Evolutionary conservation across 306 rosid species (phyloP).

Genomic region (Betula pendula): DNA sequence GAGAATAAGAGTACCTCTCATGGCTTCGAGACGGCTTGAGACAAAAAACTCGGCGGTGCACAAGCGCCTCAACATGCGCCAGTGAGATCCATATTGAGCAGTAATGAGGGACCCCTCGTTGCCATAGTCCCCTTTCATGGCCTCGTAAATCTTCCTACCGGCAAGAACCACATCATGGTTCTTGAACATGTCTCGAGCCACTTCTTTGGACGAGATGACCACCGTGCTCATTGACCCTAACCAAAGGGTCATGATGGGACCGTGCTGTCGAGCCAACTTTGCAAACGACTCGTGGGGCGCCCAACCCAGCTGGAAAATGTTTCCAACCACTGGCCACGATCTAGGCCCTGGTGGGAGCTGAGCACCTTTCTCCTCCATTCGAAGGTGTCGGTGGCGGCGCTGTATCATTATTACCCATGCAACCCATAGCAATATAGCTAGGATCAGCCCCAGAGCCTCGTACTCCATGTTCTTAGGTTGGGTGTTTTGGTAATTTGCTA

Average conservation of each 20-base stretch:
- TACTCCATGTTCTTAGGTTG: constrained; percentile 32
- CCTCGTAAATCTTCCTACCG: constrained; percentile 74
- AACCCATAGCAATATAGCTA: constrained; percentile 36
- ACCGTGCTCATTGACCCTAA: constrained; percentile 82
- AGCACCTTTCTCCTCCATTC: constrained; percentile 5
- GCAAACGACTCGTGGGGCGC: constrained; percentile 67
- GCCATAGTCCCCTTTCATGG: constrained; percentile 69
- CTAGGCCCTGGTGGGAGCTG: constrained; percentile 85
- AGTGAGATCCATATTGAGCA: constrained; percentile 71
- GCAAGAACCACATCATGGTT: constrained; percentile 60
- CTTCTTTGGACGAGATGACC: constrained; percentile 60
- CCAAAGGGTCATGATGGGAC: constrained; percentile 82
- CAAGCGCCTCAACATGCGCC: constrained; percentile 70
- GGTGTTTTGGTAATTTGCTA: background rate
- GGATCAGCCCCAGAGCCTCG: constrained; percentile 21
- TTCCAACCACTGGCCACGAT: constrained; percentile 76
- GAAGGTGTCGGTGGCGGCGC: constrained; percentile 20
- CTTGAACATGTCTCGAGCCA: constrained; percentile 69
- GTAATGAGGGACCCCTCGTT: constrained; percentile 67
- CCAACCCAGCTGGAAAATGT: constrained; percentile 59
- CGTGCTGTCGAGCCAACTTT: constrained; percentile 51
- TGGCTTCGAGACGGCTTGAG: constrained; percentile 52
- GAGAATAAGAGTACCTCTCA: background rate
- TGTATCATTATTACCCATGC: constrained; percentile 8
- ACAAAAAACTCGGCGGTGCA: constrained; percentile 60